Evolutionary conservation across 164 flowering plant genomes (phyloP).

Genomic region (Tetrastigma voinierianum): DNA sequence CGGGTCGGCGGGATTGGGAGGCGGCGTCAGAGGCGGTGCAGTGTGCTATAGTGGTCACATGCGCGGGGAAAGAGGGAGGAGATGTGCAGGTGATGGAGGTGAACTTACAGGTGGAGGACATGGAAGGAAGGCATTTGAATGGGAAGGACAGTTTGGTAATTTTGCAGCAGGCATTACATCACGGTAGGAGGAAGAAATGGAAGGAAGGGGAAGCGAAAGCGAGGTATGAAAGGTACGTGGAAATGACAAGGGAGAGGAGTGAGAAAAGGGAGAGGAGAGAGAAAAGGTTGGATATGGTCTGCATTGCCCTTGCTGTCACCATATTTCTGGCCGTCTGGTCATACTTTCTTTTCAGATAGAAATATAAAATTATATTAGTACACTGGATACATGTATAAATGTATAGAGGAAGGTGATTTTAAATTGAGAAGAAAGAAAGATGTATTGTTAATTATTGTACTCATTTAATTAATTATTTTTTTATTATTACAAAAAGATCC

Average conservation of each 20-base stretch:
- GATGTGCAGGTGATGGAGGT: slow-evolving; percentile 60
- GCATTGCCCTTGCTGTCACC: slow-evolving; percentile 21
- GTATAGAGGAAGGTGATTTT: too few species aligned
- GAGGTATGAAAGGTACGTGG: slow-evolving; percentile 33
- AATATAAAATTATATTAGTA: background rate
- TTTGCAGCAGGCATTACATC: slow-evolving; percentile 32
- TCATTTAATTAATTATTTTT: too few species aligned
- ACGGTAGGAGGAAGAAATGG: slow-evolving; percentile 28
- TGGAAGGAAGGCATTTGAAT: slow-evolving; percentile 56
- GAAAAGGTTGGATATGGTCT: slow-evolving; percentile 33
- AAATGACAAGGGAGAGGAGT: slow-evolving; percentile 34
- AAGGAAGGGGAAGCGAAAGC: background rate
- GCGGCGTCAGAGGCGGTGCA: slow-evolving; percentile 25
- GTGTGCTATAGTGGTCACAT: slow-evolving; percentile 41
- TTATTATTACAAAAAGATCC: too few species aligned
- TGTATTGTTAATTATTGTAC: too few species aligned
- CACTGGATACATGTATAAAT: too few species aligned
- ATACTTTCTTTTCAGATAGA: slow-evolving; percentile 17
- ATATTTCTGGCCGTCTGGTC: slow-evolving; percentile 25
- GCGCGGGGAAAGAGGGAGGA: slow-evolving; percentile 39
- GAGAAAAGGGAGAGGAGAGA: slow-evolving; percentile 39
- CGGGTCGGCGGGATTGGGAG: slow-evolving; percentile 15
- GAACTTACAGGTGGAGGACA: slow-evolving; percentile 67
- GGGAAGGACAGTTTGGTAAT: slow-evolving; percentile 60
- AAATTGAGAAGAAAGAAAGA: too few species aligned